Evolutionary conservation across 2,329 filamentous ascomycete species (phyloP).

Genomic region (Aureobasidium sp.): DNA sequence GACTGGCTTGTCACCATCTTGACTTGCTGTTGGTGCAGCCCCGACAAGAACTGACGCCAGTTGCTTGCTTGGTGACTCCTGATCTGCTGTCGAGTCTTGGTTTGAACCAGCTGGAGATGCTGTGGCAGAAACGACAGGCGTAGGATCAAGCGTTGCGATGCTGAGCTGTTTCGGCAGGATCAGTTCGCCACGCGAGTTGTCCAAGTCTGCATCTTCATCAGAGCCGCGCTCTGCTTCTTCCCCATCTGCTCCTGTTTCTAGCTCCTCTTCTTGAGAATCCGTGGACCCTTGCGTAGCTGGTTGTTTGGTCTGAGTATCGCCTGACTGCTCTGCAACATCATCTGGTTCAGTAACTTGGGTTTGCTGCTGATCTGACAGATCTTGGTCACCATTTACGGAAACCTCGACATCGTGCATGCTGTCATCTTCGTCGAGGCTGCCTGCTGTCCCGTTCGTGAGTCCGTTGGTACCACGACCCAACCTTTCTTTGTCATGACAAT

Average conservation of each 20-base stretch:
- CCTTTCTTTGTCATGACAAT: neutral
- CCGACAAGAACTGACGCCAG: neutral
- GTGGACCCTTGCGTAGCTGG: neutral
- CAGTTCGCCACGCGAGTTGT: neutral
- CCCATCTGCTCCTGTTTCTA: constrained; percentile 15
- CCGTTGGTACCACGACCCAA: neutral
- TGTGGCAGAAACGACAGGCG: constrained; percentile 1
- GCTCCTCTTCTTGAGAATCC: constrained; percentile 18
- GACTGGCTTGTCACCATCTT: constrained; percentile 9
- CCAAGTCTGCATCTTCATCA: neutral
- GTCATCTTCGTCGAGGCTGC: neutral
- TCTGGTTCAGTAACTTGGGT: neutral
- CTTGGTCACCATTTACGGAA: neutral
- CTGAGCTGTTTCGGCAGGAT: neutral
- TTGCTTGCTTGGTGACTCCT: constrained; percentile 6
- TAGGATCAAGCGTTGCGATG: constrained; percentile 2
- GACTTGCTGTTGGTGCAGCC: neutral
- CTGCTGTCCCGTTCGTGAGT: neutral
- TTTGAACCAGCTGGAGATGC: constrained; percentile 7
- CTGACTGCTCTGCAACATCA: constrained; percentile 9
- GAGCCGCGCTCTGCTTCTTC: neutral
- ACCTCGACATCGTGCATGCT: neutral
- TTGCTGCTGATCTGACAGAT: constrained; percentile 16
- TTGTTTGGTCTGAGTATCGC: constrained; percentile 16
- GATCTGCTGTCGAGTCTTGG: constrained; percentile 3